Conservation (phyloP, 2,329 filamentous ascomycete genomes). For the Gyromitra esculenta region DNA sequence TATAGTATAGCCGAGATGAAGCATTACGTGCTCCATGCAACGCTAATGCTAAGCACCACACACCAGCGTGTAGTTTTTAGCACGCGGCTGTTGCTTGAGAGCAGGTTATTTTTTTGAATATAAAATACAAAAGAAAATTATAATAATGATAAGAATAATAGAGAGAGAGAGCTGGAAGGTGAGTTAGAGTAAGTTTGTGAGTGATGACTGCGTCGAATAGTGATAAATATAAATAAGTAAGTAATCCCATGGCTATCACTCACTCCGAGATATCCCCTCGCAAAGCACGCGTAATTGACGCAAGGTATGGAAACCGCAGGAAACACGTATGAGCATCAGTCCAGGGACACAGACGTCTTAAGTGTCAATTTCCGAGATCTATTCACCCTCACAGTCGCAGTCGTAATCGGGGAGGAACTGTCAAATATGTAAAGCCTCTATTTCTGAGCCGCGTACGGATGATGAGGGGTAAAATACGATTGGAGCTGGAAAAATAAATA, state of each 20-base stretch:
- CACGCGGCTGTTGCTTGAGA: background rate
- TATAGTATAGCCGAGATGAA: background rate
- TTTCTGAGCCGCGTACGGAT: background rate
- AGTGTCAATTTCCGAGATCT: conserved; percentile 26
- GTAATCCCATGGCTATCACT: background rate
- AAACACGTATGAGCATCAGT: conserved; percentile 40
- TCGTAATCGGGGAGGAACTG: conserved; percentile 11
- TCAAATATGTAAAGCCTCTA: conserved; percentile 20
- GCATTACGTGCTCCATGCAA: background rate
- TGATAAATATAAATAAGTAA: conserved; percentile 8
- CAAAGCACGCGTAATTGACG: conserved; percentile 12
- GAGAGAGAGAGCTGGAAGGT: background rate
- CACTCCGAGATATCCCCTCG: background rate
- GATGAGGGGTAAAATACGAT: background rate
- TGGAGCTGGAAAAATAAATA: background rate
- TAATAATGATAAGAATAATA: background rate
- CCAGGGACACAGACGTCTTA: background rate
- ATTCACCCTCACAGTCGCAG: background rate
- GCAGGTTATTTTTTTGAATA: background rate
- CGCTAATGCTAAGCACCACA: background rate
- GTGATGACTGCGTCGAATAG: background rate
- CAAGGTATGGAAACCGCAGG: conserved; percentile 4
- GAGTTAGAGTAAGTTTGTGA: background rate
- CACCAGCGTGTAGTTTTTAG: background rate
- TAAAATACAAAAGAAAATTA: background rate